Evolutionary conservation across 768 basidiomycete species (phyloP), one percentile per base, ranked within the genome.

Genomic region (Agrocybe pediades): DNA sequence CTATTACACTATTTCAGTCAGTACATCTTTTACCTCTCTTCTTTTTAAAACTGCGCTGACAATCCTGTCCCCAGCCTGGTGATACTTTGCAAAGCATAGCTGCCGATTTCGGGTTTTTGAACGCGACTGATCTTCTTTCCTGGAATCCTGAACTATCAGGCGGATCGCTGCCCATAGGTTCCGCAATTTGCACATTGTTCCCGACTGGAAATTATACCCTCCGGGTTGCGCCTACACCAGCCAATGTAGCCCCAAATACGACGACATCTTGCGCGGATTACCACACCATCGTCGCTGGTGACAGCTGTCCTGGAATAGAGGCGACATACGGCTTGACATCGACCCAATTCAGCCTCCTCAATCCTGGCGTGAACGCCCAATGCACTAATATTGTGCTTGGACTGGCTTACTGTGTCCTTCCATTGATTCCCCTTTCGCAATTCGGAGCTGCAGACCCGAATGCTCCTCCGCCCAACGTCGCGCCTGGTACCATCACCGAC

Each of bases 131-230:
- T 2, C 62, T 67, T 43, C 39, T 36, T 16, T 57, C 48, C 4
- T 67, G 62, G 60, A 65, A 65, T 41, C 55, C 53, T 15, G 55
- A 65, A 46, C 62, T 65, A 24, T 41, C 48, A 1, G 54, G 48
- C 23, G 52, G 52, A 21, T 47, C 45, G 17, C 17, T 46, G 17
- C 45, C 45, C 20, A 29, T 26, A 29, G 45, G 45, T 9, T 46
- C 45, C 25, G 45, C 45, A 11, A 46, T 46, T 17, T 46, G 45
- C 26, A 46, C 29, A n/a, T 19, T 46, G 16, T 46, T 46, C 26
- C 45, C 45, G 9, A 29, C 26, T 8, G 45, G 63, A n/a, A 66
- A 64, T 45, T 63, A 66, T 48, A 66, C 65, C 19, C 51, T 66
- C 9, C 23, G 46, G 5, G 9, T 53, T 9, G 62, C 58, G 1